phyloP scores from a whole-genome alignment of 2,329 filamentous ascomycete species.

The Fonsecaea erecta region DNA sequence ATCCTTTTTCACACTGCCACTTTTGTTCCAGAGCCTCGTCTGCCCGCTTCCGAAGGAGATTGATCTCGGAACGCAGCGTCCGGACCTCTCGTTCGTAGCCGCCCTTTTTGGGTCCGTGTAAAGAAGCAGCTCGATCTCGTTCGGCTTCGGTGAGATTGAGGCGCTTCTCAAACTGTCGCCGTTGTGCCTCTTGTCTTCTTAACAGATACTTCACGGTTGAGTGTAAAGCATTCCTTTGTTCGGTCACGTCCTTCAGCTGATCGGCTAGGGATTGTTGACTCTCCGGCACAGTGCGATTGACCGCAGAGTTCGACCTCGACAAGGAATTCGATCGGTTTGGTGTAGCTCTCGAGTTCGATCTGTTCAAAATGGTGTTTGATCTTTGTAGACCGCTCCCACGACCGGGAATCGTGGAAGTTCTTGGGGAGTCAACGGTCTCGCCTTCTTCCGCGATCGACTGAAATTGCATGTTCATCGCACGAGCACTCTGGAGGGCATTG shows the following conservation, averaged over 20 bases:
- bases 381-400: conserved; percentile 31
- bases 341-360: conserved; percentile 71
- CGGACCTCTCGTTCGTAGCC: conserved; percentile 85
- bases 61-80: conserved; percentile 80
- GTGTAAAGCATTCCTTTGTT: conserved; percentile 91
- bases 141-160: conserved; percentile 77
- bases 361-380: conserved; percentile 51
- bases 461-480: conserved; percentile 59
- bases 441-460: conserved; percentile 66
- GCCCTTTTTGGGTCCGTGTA: conserved; percentile 67
- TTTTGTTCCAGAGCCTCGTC: conserved; percentile 95
- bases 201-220: conserved; percentile 82
- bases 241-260: conserved; percentile 86
- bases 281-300: conserved; percentile 58
- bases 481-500: conserved; percentile 51
- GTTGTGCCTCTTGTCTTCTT: conserved; percentile 82
- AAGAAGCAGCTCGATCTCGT: conserved; percentile 68
- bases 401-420: conserved; percentile 53
- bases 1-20: conserved; percentile 91
- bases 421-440: conserved; percentile 48
- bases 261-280: conserved; percentile 74
- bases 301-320: conserved; percentile 62
- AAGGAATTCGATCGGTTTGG: conserved; percentile 56
- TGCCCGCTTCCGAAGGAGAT: conserved; percentile 78
- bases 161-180: conserved; percentile 79